phyloP scores from a whole-genome alignment of 106 monocot species.

The Dendrobium huoshanense region DNA sequence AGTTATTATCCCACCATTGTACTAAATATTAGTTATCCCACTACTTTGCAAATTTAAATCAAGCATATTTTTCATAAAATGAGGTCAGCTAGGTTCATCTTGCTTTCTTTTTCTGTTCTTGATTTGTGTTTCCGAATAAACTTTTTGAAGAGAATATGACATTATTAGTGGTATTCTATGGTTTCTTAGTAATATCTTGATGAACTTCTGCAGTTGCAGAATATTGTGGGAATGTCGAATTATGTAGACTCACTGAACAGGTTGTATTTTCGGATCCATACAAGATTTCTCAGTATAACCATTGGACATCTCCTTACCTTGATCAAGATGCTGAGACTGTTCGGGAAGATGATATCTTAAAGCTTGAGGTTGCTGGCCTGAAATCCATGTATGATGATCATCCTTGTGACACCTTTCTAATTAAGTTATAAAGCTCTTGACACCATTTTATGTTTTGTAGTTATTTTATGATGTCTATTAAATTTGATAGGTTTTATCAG shows the following conservation, averaged over 20 bases:
- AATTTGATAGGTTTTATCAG: not conserved
- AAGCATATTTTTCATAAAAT: not conserved
- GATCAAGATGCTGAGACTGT: conserved; percentile 74
- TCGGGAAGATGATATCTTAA: conserved; percentile 60
- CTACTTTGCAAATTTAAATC: too few species aligned
- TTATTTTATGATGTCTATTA: not conserved
- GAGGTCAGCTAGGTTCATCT: not conserved
- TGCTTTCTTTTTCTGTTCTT: not conserved
- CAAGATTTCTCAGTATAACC: conserved; percentile 47
- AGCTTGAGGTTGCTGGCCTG: conserved; percentile 79
- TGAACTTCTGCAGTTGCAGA: conserved; percentile 65
- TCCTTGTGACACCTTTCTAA: not conserved
- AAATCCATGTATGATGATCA: conserved; percentile 66
- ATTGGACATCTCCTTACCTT: conserved; percentile 87
- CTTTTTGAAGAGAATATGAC: not conserved
- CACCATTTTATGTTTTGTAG: too few species aligned
- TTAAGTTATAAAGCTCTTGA: not conserved
- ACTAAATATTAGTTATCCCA: too few species aligned
- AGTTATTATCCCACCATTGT: too few species aligned
- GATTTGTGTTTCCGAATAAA: not conserved
- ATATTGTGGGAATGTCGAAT: conserved; percentile 87
- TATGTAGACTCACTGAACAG: conserved; percentile 93
- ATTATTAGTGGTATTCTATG: not conserved
- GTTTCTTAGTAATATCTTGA: not conserved
- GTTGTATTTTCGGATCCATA: conserved; percentile 96